These are phyloP conservation scores for Phaffia australis DNA, from an alignment of 768 basidiomycete species.

Conservation along the genomic window DNA sequence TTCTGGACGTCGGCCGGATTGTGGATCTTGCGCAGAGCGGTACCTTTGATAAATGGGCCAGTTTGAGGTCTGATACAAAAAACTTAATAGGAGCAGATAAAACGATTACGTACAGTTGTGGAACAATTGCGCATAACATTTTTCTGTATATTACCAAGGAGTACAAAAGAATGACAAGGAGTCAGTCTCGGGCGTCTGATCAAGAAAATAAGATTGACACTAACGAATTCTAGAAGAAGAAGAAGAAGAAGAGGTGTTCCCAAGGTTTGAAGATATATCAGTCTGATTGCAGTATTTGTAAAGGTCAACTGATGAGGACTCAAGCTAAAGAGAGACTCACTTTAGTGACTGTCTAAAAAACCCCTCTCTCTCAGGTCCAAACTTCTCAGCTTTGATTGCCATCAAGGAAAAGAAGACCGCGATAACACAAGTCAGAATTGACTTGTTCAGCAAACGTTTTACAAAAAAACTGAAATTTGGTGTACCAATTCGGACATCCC, in stretches of 20 bases:
- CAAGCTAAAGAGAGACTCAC: conserved; percentile 37
- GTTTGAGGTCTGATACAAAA: too few relatives aligned
- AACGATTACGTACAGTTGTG: conserved; percentile 30
- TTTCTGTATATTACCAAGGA: conserved; percentile 11
- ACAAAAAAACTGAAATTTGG: neutral
- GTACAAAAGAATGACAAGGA: neutral
- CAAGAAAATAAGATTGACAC: conserved; percentile 36
- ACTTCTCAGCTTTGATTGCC: conserved; percentile 53
- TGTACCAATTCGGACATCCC: conserved; percentile 35
- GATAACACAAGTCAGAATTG: neutral
- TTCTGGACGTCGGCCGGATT: conserved; percentile 74
- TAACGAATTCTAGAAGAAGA: conserved; percentile 72
- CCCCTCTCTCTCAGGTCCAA: conserved; percentile 48
- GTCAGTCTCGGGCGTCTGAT: neutral
- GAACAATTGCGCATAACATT: conserved; percentile 33
- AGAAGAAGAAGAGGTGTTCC: too few relatives aligned
- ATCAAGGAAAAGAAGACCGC: neutral
- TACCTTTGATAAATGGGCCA: neutral
- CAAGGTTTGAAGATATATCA: too few relatives aligned
- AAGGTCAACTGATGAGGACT: conserved; percentile 45
- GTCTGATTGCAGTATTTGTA: too few relatives aligned
- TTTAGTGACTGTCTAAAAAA: conserved; percentile 73
- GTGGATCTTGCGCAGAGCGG: conserved; percentile 46
- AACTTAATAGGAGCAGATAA: too few relatives aligned
- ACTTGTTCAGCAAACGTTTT: neutral